Evolutionary conservation across 1,139 yeast species (phyloP), one percentile per base, ranked within the genome.

Genomic region (Zygosaccharomyces sapae): DNA sequence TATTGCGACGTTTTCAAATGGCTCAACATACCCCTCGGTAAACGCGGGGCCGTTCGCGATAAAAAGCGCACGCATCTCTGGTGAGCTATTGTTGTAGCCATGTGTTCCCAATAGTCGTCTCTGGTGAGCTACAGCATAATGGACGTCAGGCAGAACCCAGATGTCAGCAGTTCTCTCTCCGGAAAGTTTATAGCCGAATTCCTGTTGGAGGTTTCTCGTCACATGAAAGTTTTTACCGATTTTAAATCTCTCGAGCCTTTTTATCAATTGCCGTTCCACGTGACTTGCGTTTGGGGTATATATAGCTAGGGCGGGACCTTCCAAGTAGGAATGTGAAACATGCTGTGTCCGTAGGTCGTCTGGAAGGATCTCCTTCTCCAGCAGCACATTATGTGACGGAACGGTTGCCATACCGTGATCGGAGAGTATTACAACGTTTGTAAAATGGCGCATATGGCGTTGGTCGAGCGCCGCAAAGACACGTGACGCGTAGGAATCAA

Each of bases 391-490:
- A 12, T 27, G 31, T 27, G 20, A 30, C 10, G 33, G 40, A 6
- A 37, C 40, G 12, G 40, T 51, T 0, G 95, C 85, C 96, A 89
- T 88, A 5, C 97, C 97, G 63, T 89, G 96, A 62, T 89, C 96
- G 45, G 96, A 86, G 1, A 89, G 85, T 41, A 90, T 70, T 0
- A 90, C 69, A 20, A 90, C 68, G 62, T 90, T 90, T 9, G 84
- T 86, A 41, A 87, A 74, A 33, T 79, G 73, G 1, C 75, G 68
- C 51, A 88, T 69, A 52, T 84, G 80, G 48, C 96, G 72, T 13
- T 62, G 56, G 1, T 63, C 55, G 16, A 90, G 58, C 13, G 78
- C 83, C 16, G 66, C 53, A 24, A 74, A 68, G 46, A 88, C 51
- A 7, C 70, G 62, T 16, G 73, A 76, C 10, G 90, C 65, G 53